Percentiles rank a stretch among this genome's conserved stretches.
These are phyloP conservation scores for Saccharomycopsis fibuligera DNA, from an alignment of 805 yeast genomes.

Conservation along the genomic window DNA sequence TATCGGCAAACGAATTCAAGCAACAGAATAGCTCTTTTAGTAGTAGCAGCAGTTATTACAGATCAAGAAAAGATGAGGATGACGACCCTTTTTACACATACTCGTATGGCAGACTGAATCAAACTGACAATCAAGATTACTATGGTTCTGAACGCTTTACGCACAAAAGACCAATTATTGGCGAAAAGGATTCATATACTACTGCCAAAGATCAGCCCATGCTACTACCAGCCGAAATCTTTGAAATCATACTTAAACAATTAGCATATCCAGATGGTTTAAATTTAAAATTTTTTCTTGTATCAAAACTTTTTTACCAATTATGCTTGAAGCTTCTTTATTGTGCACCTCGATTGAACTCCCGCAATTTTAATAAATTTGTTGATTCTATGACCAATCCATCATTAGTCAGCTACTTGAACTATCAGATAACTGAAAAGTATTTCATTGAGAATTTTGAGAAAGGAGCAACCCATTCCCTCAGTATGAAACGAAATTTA, in stretches of 20 bases:
- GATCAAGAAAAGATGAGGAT: slow-evolving; percentile 10
- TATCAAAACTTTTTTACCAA: slow-evolving; percentile 55
- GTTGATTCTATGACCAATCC: slow-evolving; percentile 57
- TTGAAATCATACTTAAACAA: slow-evolving; percentile 32
- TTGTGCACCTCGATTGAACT: slow-evolving; percentile 50
- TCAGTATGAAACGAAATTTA: slow-evolving; percentile 27
- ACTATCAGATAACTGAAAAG: slow-evolving; percentile 6
- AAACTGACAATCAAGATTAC: slow-evolving; percentile 20
- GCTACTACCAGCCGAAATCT: slow-evolving; percentile 44
- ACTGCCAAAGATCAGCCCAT: background rate
- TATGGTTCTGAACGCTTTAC: background rate
- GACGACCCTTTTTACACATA: slow-evolving; percentile 18
- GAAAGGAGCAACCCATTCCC: background rate
- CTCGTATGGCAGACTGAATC: slow-evolving; percentile 13
- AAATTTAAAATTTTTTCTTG: slow-evolving; percentile 46
- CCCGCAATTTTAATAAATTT: slow-evolving; percentile 65
- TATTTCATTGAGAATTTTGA: background rate
- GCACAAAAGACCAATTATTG: too few species aligned
- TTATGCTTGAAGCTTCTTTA: slow-evolving; percentile 64
- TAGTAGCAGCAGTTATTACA: background rate
- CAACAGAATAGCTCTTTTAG: background rate
- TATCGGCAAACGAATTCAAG: slow-evolving; percentile 13
- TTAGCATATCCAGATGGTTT: slow-evolving; percentile 29
- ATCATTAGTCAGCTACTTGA: slow-evolving; percentile 23
- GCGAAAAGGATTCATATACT: background rate